Evolutionary conservation across 768 basidiomycete genomes (phyloP), one percentile per base, ranked within the genome.

Genomic region (Vishniacozyma victoriae): DNA sequence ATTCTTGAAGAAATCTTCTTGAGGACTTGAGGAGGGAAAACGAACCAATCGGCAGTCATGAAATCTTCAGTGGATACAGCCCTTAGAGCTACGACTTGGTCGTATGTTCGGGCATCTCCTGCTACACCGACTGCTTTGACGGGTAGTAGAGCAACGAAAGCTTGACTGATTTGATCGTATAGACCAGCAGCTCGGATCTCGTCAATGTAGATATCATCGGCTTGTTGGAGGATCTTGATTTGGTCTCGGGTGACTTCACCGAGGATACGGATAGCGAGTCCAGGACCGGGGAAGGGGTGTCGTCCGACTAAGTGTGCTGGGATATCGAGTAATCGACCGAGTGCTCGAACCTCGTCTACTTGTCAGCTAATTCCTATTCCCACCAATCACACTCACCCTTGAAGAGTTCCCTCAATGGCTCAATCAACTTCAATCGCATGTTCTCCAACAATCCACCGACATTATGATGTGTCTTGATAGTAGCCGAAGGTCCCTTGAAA

Each of bases 1-100:
- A 99, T 97, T 48, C 95, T 80, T 39, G 88, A 91, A 18, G 92
- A 96, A 64, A 99, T 89, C 59, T 84, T 83, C 54, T 85, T 83
- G 50, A 99, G 74, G 11, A 97, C 82, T 35, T 85, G 84, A 14
- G 89, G 76, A 22, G 93, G 92, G 79, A 97, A 99, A n/a, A 87
- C 82, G 75, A 87, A 96, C 93, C 93, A 97, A 71, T 97, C 93
- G 27, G 95, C 95, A 13, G 95, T 99, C 95, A 99, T 99, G 69
- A 99, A 99, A 72, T 99, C 95, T 69, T 96, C 93, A n/a, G 91
- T 84, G 68, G 87, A 85, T 7, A 97, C 93, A 2, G 95, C 95
- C 42, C 95, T 82, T 44, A 99, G 77, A 1, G 89, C 87, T 49
- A 97, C 88, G 41, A 99, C 92, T 77, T 96, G 93, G 65, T 96